Percentiles rank a stretch among this genome's conserved stretches.
phyloP scores from a whole-genome alignment of 73 alveolate species.

The Paramecium biaurelia region DNA sequence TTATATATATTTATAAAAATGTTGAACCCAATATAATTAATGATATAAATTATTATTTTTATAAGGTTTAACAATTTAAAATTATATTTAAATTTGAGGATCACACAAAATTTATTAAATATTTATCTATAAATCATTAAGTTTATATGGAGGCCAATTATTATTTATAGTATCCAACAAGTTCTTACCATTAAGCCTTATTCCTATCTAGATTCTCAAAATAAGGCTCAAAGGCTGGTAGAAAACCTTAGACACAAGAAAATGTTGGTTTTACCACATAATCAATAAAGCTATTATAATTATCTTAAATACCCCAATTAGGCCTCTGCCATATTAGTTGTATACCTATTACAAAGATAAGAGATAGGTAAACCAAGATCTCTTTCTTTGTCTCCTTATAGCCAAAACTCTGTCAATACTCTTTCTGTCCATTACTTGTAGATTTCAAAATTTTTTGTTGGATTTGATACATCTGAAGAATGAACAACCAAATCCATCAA shows the following conservation, averaged over 20 bases:
- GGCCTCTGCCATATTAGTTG: constrained; percentile 84
- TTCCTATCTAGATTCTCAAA: constrained; percentile 40
- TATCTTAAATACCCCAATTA: constrained; percentile 71
- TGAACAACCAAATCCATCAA: constrained; percentile 72
- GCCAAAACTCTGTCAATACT: constrained; percentile 76
- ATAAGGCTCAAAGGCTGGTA: constrained; percentile 48
- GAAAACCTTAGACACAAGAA: not conserved
- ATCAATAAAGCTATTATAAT: constrained; percentile 52
- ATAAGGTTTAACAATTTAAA: not conserved
- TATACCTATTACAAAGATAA: constrained; percentile 86
- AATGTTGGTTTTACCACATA: constrained; percentile 58
- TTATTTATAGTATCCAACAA: constrained; percentile 37
- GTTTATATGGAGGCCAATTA: constrained; percentile 31
- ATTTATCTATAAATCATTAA: not conserved
- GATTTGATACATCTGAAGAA: constrained; percentile 81
- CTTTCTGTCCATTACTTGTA: constrained; percentile 70
- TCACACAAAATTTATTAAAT: not conserved
- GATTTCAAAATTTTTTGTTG: constrained; percentile 70
- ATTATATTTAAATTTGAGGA: not conserved
- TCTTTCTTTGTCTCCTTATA: constrained; percentile 80
- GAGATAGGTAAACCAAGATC: constrained; percentile 78
- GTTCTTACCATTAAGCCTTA: constrained; percentile 49
- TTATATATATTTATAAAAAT: too few species aligned
- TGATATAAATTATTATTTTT: too few species aligned
- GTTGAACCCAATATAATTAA: too few species aligned